Base-by-base conservation (phyloP, 352 stramenopile species). In the Peronosclerospora sorghi region DNA sequence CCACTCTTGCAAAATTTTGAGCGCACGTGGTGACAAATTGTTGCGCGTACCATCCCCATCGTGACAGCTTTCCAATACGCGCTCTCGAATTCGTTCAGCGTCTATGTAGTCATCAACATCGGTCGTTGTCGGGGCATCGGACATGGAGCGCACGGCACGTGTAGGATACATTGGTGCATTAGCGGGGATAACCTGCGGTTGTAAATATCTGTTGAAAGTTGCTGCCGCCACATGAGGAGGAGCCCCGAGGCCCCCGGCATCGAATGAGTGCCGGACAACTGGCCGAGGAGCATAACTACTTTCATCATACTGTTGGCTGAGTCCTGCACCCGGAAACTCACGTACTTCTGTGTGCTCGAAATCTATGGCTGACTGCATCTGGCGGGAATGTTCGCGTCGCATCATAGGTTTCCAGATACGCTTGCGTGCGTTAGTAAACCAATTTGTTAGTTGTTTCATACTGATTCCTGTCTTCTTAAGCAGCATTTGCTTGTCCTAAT, bases 401-500 rank as follows among this genome's bases (percentile, higher is more conserved):
- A 89, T 92, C 76, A 92, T 89, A 35, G 81, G 81, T 39, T 90
- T 91, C 82, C 82, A 94, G 40, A 94, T 89, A 36, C 82, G 77
- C 44, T 94, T 94, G 28, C 82, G 73, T 1, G 77, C 80, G 54
- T 94, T 94, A 8, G 82, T 94, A 44, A 94, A 92, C 82, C 82
- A 94, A 41, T 94, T 90, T 2, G 81, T 94, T 35, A 94, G 74
- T 61, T 94, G 82, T 59, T 91, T 92, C 80, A 92, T 90, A 53
- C 84, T 91, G 49, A 94, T 88, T 19, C 77, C 80, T 9, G 82
- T 91, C 67, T 88, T 86, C 61, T 86, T 83, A 7, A 90, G 65
- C 48, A 94, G 57, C 78, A 86, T 88, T 72, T 90, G 78, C 52
- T 94, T 94, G 60, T 94, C 80, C 62, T 83, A 29, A 15, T 9